phyloP scores from a whole-genome alignment of 352 stramenopile genomes.

The Globisporangium barbulae region DNA sequence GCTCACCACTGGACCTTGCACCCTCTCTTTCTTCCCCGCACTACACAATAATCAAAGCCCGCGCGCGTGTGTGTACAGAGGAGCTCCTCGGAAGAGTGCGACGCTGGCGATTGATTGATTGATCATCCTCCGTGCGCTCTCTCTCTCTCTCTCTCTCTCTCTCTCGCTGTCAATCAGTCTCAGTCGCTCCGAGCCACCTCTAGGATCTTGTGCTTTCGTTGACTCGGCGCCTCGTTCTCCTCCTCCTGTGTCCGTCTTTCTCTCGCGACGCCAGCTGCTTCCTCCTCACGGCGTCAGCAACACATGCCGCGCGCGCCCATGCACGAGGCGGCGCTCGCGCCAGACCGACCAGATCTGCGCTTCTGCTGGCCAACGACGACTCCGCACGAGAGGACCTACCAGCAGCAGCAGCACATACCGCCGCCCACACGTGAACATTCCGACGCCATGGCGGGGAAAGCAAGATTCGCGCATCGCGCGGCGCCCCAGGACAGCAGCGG shows the following conservation, averaged over 20 bases:
- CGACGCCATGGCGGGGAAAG: conserved; percentile 6
- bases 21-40: not conserved
- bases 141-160: too few species aligned
- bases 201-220: too few species aligned
- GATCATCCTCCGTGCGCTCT: too few species aligned
- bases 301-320: conserved; percentile 5
- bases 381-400: not conserved
- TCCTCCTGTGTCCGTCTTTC: not conserved
- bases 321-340: not conserved
- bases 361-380: not conserved
- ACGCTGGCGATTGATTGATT: too few species aligned
- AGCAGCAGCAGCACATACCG: not conserved
- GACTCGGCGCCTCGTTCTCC: not conserved
- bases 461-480: not conserved
- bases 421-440: conserved; percentile 8
- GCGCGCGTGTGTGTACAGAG: too few species aligned
- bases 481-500: not conserved
- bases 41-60: not conserved
- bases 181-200: too few species aligned
- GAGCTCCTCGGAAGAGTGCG: too few species aligned
- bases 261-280: not conserved
- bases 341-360: not conserved
- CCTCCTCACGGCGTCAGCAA: conserved; percentile 6
- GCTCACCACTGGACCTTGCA: not conserved
- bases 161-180: too few species aligned